Evolutionary conservation across 129 eudicot species (phyloP), one percentile per base, ranked within the genome.

Genomic region (Apium graveolens): DNA sequence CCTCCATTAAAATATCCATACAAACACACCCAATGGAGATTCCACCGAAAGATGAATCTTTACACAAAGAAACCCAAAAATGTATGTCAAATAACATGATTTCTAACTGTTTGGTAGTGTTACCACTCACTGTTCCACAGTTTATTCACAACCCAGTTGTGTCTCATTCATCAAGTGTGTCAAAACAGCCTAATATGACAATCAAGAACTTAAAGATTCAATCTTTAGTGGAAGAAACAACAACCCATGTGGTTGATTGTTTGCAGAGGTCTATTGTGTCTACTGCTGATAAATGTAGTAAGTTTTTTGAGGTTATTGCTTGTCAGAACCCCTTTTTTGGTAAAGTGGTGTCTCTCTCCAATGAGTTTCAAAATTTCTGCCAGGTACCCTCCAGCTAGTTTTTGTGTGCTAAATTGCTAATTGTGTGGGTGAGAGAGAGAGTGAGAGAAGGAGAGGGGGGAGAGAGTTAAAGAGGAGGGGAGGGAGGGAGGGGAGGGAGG

Each of bases 41-140:
- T 66, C 69, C 83, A 74, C 18, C 78, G 16, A 42, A 46, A 73
- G 32, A 44, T 38, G 76, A 32, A 1, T 41, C 53, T 73, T 42
- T 24, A 39, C 14, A 73, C 78, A 18, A 75, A 75, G 34, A 66
- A 0, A 66, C 7, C 39, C 80, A 42, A 39, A 82, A 44, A 62
- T 53, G 27, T 10, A 11, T 46, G 35, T 74, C 73, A 2, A 83
- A 46, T 37, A 72, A 68, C 7, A 41, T 81, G 44, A 31, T 81
- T 41, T 53, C 86, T 1, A 78, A 80, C 37, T 86, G 81, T 65
- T 66, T 87, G 76, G 44, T 76, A 18, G 75, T 80, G 21, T 73
- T 87, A 13, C 88, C 96, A 42, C 83, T 90, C 43, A 82, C 90
- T 34, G 41, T 82, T 10, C 83, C 91, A 35, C 79, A 84, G 73